Conservation (phyloP, 2,329 filamentous ascomycete species). For the Ilyonectria sp. region DNA sequence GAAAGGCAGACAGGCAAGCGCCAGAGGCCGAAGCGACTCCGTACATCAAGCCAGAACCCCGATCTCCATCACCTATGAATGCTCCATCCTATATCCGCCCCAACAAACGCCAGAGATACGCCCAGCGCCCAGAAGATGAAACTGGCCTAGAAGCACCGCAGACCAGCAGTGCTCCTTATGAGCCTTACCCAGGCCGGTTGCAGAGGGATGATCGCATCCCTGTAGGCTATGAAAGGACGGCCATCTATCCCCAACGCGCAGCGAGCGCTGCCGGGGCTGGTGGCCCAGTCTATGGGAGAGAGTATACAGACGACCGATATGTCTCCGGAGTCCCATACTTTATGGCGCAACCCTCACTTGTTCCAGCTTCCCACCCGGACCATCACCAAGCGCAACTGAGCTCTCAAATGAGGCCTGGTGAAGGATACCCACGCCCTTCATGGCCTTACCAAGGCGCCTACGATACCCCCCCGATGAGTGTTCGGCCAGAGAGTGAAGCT, state of each 20-base stretch:
- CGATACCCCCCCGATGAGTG: slow-evolving; percentile 61
- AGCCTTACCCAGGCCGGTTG: slow-evolving; percentile 50
- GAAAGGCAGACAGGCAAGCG: slow-evolving; percentile 66
- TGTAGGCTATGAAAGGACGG: slow-evolving; percentile 52
- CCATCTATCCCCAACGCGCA: slow-evolving; percentile 44
- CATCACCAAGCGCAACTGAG: slow-evolving; percentile 26
- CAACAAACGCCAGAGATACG: slow-evolving; percentile 69
- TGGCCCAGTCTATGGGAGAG: slow-evolving; percentile 51
- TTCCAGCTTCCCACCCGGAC: slow-evolving; percentile 53
- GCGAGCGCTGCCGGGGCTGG: slow-evolving; percentile 46
- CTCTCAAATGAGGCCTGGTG: slow-evolving; percentile 60
- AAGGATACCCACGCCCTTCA: slow-evolving; percentile 58
- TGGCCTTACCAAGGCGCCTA: slow-evolving; percentile 62
- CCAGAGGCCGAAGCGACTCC: slow-evolving; percentile 64
- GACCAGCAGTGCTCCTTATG: slow-evolving; percentile 53
- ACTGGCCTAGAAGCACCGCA: slow-evolving; percentile 54
- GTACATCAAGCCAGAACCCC: slow-evolving; percentile 76
- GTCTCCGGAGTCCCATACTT: slow-evolving; percentile 49
- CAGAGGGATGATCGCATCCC: slow-evolving; percentile 52
- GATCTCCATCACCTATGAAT: slow-evolving; percentile 72
- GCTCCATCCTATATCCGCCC: slow-evolving; percentile 68
- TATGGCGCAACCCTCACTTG: slow-evolving; percentile 56
- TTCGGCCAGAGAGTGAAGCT: slow-evolving; percentile 65
- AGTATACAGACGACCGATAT: slow-evolving; percentile 53
- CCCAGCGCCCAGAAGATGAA: slow-evolving; percentile 56